phyloP scores from a whole-genome alignment of 768 basidiomycete genomes.

The Serendipita vermifera region DNA sequence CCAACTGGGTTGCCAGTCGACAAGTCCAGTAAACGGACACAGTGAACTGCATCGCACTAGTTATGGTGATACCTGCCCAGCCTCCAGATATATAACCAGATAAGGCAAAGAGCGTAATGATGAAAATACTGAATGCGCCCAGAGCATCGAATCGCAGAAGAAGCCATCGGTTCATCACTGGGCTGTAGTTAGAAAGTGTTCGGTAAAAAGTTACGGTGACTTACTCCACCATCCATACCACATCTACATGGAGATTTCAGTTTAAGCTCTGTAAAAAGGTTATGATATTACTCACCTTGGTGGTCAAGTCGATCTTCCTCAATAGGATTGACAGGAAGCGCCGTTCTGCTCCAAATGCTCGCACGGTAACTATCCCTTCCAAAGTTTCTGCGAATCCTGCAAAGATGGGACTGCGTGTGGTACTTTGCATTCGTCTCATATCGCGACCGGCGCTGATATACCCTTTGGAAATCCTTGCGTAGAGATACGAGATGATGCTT shows the following conservation, averaged over 20 bases:
- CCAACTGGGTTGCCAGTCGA: conserved; percentile 16
- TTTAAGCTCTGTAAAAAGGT: background rate
- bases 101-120: conserved; percentile 26
- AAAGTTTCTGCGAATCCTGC: conserved; percentile 22
- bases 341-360: conserved; percentile 18
- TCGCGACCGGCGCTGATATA: conserved; percentile 22
- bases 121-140: conserved; percentile 25
- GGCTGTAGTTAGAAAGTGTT: background rate
- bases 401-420: conserved; percentile 22
- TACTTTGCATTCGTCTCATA: conserved; percentile 27
- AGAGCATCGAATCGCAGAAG: conserved; percentile 25
- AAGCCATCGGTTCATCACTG: conserved; percentile 16
- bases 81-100: conserved; percentile 20
- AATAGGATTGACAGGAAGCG: conserved; percentile 13
- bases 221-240: conserved; percentile 16
- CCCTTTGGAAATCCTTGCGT: conserved; percentile 11
- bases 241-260: conserved; percentile 12
- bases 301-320: conserved; percentile 11
- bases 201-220: background rate
- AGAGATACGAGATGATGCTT: conserved; percentile 10
- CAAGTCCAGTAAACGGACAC: conserved; percentile 16
- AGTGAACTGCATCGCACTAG: conserved; percentile 16
- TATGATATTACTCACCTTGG: conserved; percentile 10
- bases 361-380: conserved; percentile 19
- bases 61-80: conserved; percentile 15